Base-by-base conservation (phyloP, 1,284 basidiomycete genomes). In the Schizopora paradoxa region DNA sequence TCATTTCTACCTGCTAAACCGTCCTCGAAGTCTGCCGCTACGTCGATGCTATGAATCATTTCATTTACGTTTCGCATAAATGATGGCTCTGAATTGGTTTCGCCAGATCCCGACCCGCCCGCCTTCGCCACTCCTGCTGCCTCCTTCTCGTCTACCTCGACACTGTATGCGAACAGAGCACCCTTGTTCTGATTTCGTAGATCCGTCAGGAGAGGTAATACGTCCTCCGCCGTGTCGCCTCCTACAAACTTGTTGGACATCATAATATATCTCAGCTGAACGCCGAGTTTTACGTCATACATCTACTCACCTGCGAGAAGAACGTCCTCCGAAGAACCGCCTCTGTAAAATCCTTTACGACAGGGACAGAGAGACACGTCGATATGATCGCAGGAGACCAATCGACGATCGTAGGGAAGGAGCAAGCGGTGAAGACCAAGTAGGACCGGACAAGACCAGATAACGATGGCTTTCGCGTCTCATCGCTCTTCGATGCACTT, bases 111-210 rank as follows among this genome's bases (percentile, higher is more conserved):
- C 39, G 54, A 44, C 3, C 59, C 50, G 7, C 43, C 21, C 23
- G 56, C 47, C 43, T 51, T 32, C 32, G 49, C 44, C 40, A 36
- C 56, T 34, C 54, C 67, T 11, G 68, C 66, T 5, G 73, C 75
- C 44, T 76, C 67, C 6, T 68, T 66, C 55, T 81, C 76, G 52
- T 89, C 79, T 7, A 88, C 89, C 64, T 94, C 91, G 21, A 91
- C 89, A 36, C 82, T 87, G 65, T 94, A 94, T 27, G 77, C 83
- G 54, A 96, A 79, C 13, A 95, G 67, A n/a, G 77, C 72, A 4
- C 90, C 92, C 51, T 84, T 85, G 55, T 86, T 83, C 52, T 76
- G 73, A 7, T 63, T 59, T 19, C 88, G 76, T 26, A 95, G 68
- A 13, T 65, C 59, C 32, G 72, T 69, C 37, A 95, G 74, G 2